Evolutionary conservation across 2,329 filamentous ascomycete genomes (phyloP).

Genomic region (Anisogramma anomala): DNA sequence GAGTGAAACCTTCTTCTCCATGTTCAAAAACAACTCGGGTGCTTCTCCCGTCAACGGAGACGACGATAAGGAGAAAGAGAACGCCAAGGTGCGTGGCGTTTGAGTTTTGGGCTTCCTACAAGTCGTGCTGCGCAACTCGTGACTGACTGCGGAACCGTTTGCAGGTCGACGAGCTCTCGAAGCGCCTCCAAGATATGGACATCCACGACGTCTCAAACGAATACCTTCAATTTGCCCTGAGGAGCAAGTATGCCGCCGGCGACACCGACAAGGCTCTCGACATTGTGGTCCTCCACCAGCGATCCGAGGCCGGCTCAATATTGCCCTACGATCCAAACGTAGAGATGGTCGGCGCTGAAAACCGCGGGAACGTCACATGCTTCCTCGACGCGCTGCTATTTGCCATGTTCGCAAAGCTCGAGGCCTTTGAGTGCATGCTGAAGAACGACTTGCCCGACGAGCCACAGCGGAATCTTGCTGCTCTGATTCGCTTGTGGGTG

Average conservation of each 20-base stretch:
- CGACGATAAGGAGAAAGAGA: conserved; percentile 37
- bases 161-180: conserved; percentile 32
- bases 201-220: conserved; percentile 44
- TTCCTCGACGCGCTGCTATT: conserved; percentile 87
- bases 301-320: conserved; percentile 70
- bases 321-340: conserved; percentile 60
- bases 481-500: conserved; percentile 77
- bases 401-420: conserved; percentile 85
- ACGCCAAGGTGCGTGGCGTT: conserved; percentile 25
- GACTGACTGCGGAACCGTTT: background rate
- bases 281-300: conserved; percentile 65
- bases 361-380: conserved; percentile 80
- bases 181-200: conserved; percentile 29
- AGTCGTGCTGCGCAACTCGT: conserved; percentile 9
- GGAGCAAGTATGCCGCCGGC: conserved; percentile 52
- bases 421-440: conserved; percentile 86
- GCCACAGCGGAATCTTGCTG: conserved; percentile 58
- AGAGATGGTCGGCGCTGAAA: conserved; percentile 73
- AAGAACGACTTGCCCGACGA: conserved; percentile 68
- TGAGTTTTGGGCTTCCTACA: background rate
- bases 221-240: conserved; percentile 42
- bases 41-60: conserved; percentile 46
- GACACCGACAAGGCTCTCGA: conserved; percentile 65
- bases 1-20: conserved; percentile 46
- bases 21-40: conserved; percentile 51